Evolutionary conservation across 179 eudicot species (phyloP).

Genomic region (Silene noctiflora): DNA sequence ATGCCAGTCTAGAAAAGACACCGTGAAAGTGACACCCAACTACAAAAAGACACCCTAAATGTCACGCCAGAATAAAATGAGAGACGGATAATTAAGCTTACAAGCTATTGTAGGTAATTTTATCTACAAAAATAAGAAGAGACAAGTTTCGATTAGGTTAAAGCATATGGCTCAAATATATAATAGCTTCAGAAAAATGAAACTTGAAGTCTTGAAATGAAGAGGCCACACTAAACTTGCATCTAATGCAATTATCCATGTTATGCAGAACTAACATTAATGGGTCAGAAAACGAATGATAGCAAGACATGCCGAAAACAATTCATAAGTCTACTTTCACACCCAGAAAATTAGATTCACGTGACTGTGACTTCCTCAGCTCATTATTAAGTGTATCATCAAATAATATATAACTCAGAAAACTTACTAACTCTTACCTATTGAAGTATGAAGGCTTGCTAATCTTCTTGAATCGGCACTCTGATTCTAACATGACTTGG

Average conservation of each 20-base stretch:
- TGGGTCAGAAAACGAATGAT: neutral
- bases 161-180: too few species aligned
- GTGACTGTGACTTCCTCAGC: neutral
- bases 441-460: slow-evolving; percentile 80
- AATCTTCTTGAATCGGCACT: slow-evolving; percentile 80
- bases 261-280: neutral
- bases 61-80: too few species aligned
- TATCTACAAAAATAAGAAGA: too few species aligned
- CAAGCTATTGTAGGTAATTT: too few species aligned
- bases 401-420: neutral
- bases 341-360: neutral
- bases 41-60: too few species aligned
- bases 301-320: neutral
- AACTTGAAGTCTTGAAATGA: too few species aligned
- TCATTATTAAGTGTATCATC: neutral
- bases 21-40: too few species aligned
- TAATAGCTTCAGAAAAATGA: too few species aligned
- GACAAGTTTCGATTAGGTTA: too few species aligned
- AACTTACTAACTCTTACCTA: slow-evolving; percentile 36
- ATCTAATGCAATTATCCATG: neutral
- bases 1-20: too few species aligned
- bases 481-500: slow-evolving; percentile 88
- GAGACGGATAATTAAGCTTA: too few species aligned
- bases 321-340: neutral
- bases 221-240: neutral